phyloP scores from a whole-genome alignment of 495 filamentous ascomycete genomes.

The Darksidea phi region DNA sequence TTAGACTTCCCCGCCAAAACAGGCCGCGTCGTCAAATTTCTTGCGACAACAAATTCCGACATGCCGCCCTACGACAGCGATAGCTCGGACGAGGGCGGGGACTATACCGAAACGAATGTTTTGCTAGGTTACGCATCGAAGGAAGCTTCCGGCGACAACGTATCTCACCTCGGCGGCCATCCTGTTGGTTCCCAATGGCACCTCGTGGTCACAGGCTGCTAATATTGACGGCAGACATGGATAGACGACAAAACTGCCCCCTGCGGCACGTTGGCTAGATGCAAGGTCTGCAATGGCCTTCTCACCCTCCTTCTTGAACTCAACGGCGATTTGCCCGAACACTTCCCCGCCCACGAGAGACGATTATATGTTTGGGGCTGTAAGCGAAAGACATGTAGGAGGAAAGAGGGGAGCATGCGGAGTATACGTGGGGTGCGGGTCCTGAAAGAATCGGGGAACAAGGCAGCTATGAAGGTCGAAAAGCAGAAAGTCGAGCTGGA shows the following conservation, averaged over 20 bases:
- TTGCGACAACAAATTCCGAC: neutral
- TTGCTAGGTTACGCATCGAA: slow-evolving; percentile 86
- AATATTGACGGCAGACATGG: slow-evolving; percentile 64
- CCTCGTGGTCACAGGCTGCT: neutral
- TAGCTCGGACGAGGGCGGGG: slow-evolving; percentile 62
- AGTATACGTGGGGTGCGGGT: slow-evolving; percentile 65
- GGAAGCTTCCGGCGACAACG: slow-evolving; percentile 76
- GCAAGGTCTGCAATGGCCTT: slow-evolving; percentile 80
- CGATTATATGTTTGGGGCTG: slow-evolving; percentile 84
- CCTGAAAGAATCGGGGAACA: slow-evolving; percentile 37
- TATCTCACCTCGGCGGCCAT: slow-evolving; percentile 82
- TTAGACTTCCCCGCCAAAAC: too few relatives aligned
- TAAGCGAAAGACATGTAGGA: slow-evolving; percentile 71
- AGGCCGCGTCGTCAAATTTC: too few relatives aligned
- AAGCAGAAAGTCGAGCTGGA: slow-evolving; percentile 32
- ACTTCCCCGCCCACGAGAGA: slow-evolving; percentile 80
- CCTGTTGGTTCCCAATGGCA: slow-evolving; percentile 60
- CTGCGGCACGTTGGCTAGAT: slow-evolving; percentile 77
- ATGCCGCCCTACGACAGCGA: slow-evolving; percentile 90
- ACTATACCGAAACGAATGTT: slow-evolving; percentile 82
- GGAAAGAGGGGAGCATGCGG: slow-evolving; percentile 76
- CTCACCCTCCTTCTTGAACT: slow-evolving; percentile 87
- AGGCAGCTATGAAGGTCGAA: slow-evolving; percentile 37
- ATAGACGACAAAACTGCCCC: slow-evolving; percentile 65
- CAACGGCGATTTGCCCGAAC: slow-evolving; percentile 83